Evolutionary conservation across 345 rosid genomes (phyloP), one percentile per base, ranked within the genome.

Genomic region (Nephelium lappaceum): DNA sequence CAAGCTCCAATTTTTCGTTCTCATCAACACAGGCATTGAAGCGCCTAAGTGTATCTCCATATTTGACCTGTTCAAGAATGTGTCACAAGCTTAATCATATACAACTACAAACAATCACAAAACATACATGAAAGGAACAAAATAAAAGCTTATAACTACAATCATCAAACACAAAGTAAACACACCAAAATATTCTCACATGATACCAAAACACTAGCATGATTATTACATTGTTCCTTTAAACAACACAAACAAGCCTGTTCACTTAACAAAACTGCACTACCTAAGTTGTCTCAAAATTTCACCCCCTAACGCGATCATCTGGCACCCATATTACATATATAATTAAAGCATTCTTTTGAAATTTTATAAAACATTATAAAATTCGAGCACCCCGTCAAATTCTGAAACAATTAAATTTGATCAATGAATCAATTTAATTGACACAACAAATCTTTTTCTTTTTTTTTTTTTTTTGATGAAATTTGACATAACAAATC

Each of bases 31-130:
- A 65, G 47, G 89, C 95, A 83, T 86, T 91, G 86, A 96, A 93
- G 16, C 99, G 97, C 85, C 98, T 86, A 38, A 96, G 91, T 1
- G 92, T 90, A 79, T 83, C 91, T 53, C 88, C 93, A 83, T 82
- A 86, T 67, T 89, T 86, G 41, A 94, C 98, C 99, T 96, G 86
- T 23, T 31, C 76, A 31, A 75, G 31, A n/a, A 62, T 11, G 10
- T 14, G 19, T 15, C 78, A 47, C 47, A 31, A 65, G 63, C 57
- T 75, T 27, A 11, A 47, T 75, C 78, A 64, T n/a, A 39, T 6
- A 21, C 51, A 58, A 12, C 25, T 42, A 15, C 8, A 23, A 38
- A 31, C 43, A 39, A 39, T 23, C 42, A 15, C 24, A n/a, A 42
- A 53, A 38, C 47, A 73, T 63, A 41, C 21, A 16, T 5, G 23